Percentiles rank a stretch among this genome's conserved stretches.
Evolutionary conservation across 768 basidiomycete genomes (phyloP).

Genomic region (Hemileccinum rubropunctum): DNA sequence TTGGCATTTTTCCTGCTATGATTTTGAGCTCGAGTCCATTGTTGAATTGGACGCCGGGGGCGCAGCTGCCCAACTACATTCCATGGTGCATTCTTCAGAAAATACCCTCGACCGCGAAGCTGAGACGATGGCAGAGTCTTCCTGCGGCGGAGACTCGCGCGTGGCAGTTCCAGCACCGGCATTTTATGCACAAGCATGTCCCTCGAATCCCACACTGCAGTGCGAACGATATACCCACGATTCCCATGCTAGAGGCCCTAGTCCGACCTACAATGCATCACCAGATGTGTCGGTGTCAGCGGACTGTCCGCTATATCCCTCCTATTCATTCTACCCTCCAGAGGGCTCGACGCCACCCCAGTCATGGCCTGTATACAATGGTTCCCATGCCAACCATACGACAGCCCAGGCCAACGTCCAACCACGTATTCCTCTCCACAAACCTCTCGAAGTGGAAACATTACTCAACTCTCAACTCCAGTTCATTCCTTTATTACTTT

Average conservation of each 20-base stretch:
- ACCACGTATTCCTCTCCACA: slow-evolving; percentile 19
- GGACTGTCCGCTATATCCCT: not conserved
- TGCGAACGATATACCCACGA: not conserved
- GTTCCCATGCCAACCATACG: no score
- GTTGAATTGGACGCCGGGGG: not conserved
- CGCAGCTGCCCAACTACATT: not conserved
- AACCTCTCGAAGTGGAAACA: slow-evolving; percentile 43
- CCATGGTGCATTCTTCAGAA: not conserved
- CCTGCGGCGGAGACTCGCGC: not conserved
- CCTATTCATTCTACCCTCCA: not conserved
- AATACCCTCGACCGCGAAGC: not conserved
- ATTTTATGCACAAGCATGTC: not conserved
- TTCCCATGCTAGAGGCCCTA: not conserved
- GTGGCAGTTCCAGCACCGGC: not conserved
- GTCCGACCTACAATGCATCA: not conserved
- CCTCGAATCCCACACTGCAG: not conserved
- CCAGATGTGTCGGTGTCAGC: not conserved
- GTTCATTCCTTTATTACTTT: slow-evolving; percentile 39
- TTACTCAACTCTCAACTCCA: slow-evolving; percentile 40
- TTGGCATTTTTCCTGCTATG: slow-evolving; percentile 25
- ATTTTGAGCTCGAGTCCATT: slow-evolving; percentile 18
- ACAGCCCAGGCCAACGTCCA: not conserved
- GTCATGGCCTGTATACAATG: not conserved
- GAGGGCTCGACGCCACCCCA: not conserved
- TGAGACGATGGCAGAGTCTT: slow-evolving; percentile 14